Base-by-base conservation (phyloP, 2,329 filamentous ascomycete genomes). In the Cryphonectria parasitica region DNA sequence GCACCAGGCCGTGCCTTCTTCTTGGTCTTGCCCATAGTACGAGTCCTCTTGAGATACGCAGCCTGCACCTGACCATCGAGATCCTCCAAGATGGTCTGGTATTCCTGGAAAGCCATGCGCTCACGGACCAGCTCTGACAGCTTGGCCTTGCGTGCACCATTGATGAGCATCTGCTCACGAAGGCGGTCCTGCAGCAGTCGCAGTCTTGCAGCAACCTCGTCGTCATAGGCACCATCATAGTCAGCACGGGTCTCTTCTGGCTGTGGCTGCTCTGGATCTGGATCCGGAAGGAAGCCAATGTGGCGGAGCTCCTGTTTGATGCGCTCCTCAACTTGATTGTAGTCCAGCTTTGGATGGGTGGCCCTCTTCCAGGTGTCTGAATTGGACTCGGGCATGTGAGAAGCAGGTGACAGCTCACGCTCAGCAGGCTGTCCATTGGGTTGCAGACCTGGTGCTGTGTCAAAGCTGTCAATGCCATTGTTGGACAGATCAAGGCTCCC, bases 101-200 rank as follows among this genome's bases (percentile, higher is more conserved):
- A 99, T 79, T 99, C 96, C 78, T 99, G 96, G 82, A 96, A 91
- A 0, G 96, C 96, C 89, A 99, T 95, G 74, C 94, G 91, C 79
- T 97, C 95, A 76, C 94, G 92, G 10, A 96, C 93, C 39, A 98
- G 87, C 52, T 98, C 95, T 1, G 93, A 90, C 15, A 99, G 85
- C 2, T 95, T 89, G 8, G 93, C 87, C 81, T 98, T 98, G 73
- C 94, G 92, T 6, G 95, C 94, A 54, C 95, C 95, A 79, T 99
- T 99, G 80, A 92, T 84, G 69, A 97, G 89, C 79, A 92, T 92
- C 78, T 96, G 91, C 71, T 94, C 90, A 74, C 93, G 92, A 2
- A 99, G 87, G 66, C 93, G 91, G 67, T 88, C 86, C 78, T 99
- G 96, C 1, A 99, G 86, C 34, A 94, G 89, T 15, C 96, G 94